These are phyloP conservation scores for Emericellopsis atlantica DNA, from an alignment of 2,329 filamentous ascomycete species.

Conservation along the genomic window DNA sequence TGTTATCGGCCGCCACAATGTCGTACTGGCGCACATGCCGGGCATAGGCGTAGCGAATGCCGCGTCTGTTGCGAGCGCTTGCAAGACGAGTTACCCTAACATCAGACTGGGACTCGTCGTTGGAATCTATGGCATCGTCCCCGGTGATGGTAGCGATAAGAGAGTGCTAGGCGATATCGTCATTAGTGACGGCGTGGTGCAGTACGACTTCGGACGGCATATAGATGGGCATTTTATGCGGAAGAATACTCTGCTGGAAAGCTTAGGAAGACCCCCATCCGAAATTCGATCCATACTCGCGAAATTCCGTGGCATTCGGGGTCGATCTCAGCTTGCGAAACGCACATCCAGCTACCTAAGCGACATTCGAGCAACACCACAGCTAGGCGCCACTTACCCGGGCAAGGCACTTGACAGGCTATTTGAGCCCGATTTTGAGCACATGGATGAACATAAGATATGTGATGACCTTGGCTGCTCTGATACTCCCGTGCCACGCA, in stretches of 20 bases:
- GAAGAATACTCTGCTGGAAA: constrained; percentile 9
- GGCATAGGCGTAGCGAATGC: constrained; percentile 13
- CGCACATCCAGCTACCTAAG: neutral
- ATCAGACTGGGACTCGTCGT: constrained; percentile 9
- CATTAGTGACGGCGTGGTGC: constrained; percentile 13
- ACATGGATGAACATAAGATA: constrained; percentile 1
- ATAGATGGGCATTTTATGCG: constrained; percentile 8
- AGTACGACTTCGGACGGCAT: constrained; percentile 15
- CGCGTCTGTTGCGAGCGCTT: constrained; percentile 6
- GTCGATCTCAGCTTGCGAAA: no score
- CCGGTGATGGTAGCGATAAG: constrained; percentile 10
- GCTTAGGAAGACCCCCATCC: constrained; percentile 6
- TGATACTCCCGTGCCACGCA: constrained; percentile 6
- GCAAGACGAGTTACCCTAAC: constrained; percentile 6
- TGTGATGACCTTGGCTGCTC: constrained; percentile 3
- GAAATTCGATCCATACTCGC: constrained; percentile 9
- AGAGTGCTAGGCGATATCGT: constrained; percentile 2
- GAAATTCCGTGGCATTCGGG: constrained; percentile 9
- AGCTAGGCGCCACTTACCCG: constrained; percentile 4
- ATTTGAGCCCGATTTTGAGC: constrained; percentile 7
- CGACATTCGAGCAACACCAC: neutral
- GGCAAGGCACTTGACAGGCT: constrained; percentile 6
- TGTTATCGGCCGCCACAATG: constrained; percentile 10
- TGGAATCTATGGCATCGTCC: constrained; percentile 10
- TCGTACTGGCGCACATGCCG: constrained; percentile 16